Conservation (phyloP, 2,329 filamentous ascomycete species). For the Claviceps citrina region DNA sequence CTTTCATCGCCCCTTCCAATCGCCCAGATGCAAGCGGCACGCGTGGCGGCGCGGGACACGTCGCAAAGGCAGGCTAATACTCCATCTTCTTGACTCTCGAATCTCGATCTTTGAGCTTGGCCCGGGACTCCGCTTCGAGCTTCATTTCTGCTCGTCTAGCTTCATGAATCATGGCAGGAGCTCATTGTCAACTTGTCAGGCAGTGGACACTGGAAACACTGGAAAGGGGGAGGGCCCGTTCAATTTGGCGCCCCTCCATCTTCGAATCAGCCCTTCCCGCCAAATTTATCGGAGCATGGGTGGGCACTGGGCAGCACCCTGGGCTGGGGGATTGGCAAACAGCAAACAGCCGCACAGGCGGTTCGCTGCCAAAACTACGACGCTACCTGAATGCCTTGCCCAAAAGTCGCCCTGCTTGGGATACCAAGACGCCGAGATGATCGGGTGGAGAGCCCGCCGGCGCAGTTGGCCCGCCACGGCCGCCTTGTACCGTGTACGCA, state of each 20-base stretch:
- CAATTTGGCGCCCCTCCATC: neutral
- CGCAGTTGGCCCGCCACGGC: neutral
- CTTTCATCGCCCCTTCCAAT: neutral
- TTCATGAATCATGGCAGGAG: no score
- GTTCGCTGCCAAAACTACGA: neutral
- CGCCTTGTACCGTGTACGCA: no score
- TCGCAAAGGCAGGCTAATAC: no score
- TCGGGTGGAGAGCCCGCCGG: neutral
- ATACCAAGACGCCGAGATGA: no score
- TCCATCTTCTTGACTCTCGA: no score
- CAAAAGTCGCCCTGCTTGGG: no score
- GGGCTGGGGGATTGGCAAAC: no score
- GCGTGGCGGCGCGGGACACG: neutral
- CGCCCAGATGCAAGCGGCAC: neutral
- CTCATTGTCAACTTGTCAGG: neutral
- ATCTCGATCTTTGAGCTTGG: neutral
- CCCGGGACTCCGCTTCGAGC: neutral
- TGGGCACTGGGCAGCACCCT: no score
- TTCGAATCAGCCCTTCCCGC: slow-evolving; percentile 1
- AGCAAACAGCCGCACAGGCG: no score
- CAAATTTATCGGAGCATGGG: slow-evolving; percentile 2
- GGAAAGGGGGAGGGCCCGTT: neutral
- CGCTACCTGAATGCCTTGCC: slow-evolving; percentile 10
- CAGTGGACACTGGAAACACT: no score
- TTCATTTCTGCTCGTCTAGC: neutral